These are phyloP conservation scores for Omphalotus olearius DNA, from an alignment of 1,284 basidiomycete genomes.

Conservation along the genomic window DNA sequence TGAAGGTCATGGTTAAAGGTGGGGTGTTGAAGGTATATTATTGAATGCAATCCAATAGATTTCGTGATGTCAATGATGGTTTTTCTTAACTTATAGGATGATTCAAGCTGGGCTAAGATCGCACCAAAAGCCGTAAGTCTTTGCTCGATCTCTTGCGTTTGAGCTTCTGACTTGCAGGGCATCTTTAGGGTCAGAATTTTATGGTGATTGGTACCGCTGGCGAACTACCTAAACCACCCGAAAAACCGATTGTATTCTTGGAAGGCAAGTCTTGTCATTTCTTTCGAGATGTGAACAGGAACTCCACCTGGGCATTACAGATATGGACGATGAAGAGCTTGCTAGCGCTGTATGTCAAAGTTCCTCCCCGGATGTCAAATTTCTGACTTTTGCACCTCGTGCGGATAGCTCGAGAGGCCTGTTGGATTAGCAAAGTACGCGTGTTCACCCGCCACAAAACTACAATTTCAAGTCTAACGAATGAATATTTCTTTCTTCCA, in stretches of 20 bases:
- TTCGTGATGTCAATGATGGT: too few relatives aligned
- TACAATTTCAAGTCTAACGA: constrained; percentile 10
- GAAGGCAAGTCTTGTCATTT: constrained; percentile 47
- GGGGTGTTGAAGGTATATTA: constrained; percentile 77
- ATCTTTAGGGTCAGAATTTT: constrained; percentile 55
- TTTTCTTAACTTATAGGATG: constrained; percentile 52
- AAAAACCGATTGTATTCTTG: constrained; percentile 76
- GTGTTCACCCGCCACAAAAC: constrained; percentile 20
- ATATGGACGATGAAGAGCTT: constrained; percentile 82
- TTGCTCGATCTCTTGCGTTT: constrained; percentile 8
- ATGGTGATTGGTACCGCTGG: constrained; percentile 92
- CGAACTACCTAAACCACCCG: constrained; percentile 85
- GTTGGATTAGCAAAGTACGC: constrained; percentile 63
- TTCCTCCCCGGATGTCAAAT: background rate
- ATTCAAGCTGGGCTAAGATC: constrained; percentile 81
- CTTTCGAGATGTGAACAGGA: background rate
- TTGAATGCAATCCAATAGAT: background rate
- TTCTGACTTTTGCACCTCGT: background rate
- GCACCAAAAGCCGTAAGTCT: constrained; percentile 68
- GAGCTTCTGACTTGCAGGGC: background rate
- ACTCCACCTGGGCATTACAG: constrained; percentile 31
- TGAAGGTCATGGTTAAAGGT: constrained; percentile 97
- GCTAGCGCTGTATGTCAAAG: constrained; percentile 64
- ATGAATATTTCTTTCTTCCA: constrained; percentile 20
- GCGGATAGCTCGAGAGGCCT: constrained; percentile 52